Conservation (phyloP, 2,329 filamentous ascomycete genomes). For the Aspergillus glaucus region DNA sequence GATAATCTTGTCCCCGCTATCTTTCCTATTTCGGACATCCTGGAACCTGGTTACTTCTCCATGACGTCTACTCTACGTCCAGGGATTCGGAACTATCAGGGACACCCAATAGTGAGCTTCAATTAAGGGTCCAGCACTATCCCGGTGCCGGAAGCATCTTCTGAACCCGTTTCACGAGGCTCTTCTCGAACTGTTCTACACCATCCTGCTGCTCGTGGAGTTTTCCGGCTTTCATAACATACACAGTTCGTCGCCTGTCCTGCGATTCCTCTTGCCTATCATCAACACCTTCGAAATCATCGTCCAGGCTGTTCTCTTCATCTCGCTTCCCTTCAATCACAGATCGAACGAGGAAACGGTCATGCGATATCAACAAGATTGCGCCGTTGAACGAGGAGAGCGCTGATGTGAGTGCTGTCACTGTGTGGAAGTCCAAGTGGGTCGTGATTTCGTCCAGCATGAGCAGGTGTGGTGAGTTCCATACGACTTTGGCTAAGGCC, state of each 20-base stretch:
- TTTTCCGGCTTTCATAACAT: conserved; percentile 53
- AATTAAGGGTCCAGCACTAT: background rate
- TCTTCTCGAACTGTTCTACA: conserved; percentile 59
- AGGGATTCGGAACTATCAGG: too few relatives aligned
- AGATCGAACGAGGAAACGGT: conserved; percentile 71
- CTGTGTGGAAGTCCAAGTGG: conserved; percentile 77
- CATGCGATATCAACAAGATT: conserved; percentile 71
- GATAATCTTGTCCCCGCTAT: background rate
- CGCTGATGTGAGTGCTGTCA: conserved; percentile 62
- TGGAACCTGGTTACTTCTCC: too few relatives aligned
- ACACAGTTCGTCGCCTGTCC: conserved; percentile 50
- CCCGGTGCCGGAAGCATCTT: conserved; percentile 31
- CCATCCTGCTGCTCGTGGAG: conserved; percentile 53
- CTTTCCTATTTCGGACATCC: too few relatives aligned
- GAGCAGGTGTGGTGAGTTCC: conserved; percentile 63
- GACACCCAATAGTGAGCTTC: too few relatives aligned
- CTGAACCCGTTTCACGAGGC: conserved; percentile 54
- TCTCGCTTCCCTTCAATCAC: conserved; percentile 59
- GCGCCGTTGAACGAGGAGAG: conserved; percentile 66
- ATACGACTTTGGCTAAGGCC: conserved; percentile 63
- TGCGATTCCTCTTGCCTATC: conserved; percentile 39
- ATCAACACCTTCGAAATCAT: conserved; percentile 42
- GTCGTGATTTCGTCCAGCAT: conserved; percentile 78
- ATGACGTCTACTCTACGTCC: too few relatives aligned
- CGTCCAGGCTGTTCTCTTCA: conserved; percentile 32